Base-by-base conservation (phyloP, 164 flowering plant species). In the Dillenia suffruticosa region DNA sequence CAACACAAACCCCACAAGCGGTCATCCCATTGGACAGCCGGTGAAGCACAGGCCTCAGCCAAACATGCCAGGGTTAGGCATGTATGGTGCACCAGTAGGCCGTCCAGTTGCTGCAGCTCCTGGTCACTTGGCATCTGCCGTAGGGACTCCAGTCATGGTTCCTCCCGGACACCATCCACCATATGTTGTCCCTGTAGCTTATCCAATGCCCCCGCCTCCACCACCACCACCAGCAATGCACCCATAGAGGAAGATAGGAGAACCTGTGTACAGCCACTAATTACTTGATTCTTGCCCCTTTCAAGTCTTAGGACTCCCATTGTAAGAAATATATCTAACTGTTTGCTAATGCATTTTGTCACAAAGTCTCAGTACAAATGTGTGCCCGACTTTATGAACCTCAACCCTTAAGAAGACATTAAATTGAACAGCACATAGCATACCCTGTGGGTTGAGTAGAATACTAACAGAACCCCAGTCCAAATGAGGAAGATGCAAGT, bases 111-210 rank as follows among this genome's bases (percentile, higher is more conserved):
- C 74, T 1, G 77, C 74, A 24, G 82, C 78, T 4, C 74, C 81
- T 0, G 79, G 76, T 9, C 83, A 85, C 62, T 68, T 85, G 72
- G 81, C 63, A 19, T 74, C 90, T 0, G 92, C 96, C 1, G 83
- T 88, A 46, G 92, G 96, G 14, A 88, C 92, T 48, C 96, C 96
- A 0, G 90, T 86, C 0, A 81, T 86, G 86, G 73, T 88, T 46
- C 84, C 88, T 57, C 78, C 79, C 0, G 76, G 79, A 14, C 89
- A 77, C 44, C 80, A 74, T 8, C 77, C 78, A 50, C 85, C 86
- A 4, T 87, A 83, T 49, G 75, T 72, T 51, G 66, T 86, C 52
- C 88, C 89, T 0, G 67, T 85, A 11, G 84, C 89, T 40, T 88
- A 84, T 54, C 89, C 91, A 0, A 60, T 84, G 72, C 77, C 86